These are phyloP conservation scores for Cucurbita maxima DNA, from an alignment of 306 rosid species.

Conservation along the genomic window DNA sequence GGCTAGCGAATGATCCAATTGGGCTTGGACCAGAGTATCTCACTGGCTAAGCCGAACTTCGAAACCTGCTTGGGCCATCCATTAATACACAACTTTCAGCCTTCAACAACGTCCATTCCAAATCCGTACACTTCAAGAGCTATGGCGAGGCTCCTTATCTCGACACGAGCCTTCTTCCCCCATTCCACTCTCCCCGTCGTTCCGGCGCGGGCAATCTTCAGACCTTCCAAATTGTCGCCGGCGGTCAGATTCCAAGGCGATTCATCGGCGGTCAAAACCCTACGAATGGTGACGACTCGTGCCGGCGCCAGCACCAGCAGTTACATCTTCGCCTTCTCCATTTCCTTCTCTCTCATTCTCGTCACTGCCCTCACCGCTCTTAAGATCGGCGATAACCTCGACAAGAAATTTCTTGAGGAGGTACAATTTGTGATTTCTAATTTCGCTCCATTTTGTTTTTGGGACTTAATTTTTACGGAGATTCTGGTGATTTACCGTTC, in stretches of 20 bases:
- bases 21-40: no score
- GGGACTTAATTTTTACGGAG: background rate
- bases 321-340: conserved; percentile 41
- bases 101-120: background rate
- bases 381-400: conserved; percentile 49
- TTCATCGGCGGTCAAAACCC: conserved; percentile 5
- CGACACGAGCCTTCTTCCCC: conserved; percentile 18
- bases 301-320: conserved; percentile 48
- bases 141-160: conserved; percentile 41
- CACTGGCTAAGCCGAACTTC: no score
- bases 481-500: background rate
- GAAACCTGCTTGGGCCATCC: background rate
- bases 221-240: conserved; percentile 10
- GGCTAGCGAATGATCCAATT: no score
- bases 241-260: conserved; percentile 6
- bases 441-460: background rate
- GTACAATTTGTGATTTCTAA: conserved; percentile 15
- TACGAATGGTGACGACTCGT: conserved; percentile 24
- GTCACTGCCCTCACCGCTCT: conserved; percentile 45
- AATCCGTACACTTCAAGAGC: background rate
- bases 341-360: conserved; percentile 55
- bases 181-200: background rate
- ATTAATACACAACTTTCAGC: background rate
- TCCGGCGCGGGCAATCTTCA: conserved; percentile 10
- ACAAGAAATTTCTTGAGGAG: conserved; percentile 59